These are phyloP conservation scores for Arabidopsis suecica DNA, from an alignment of 345 rosid species.

Conservation along the genomic window DNA sequence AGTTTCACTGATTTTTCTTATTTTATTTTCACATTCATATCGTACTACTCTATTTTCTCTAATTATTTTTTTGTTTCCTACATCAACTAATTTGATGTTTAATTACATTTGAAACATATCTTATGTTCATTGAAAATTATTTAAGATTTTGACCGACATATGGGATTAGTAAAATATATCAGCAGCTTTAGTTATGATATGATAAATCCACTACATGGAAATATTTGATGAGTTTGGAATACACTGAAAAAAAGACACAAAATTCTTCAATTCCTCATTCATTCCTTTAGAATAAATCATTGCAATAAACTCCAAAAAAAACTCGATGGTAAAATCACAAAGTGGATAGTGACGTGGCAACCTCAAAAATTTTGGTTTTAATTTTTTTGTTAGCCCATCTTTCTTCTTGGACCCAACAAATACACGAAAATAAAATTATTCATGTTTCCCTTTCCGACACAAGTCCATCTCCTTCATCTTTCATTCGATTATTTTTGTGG, in stretches of 20 bases:
- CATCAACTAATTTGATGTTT: no score
- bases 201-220: no score
- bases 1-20: conserved; percentile 10
- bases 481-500: not conserved
- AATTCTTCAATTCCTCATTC: conserved; percentile 12
- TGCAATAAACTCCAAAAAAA: not conserved
- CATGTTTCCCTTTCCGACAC: conserved; percentile 48
- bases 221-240: not conserved
- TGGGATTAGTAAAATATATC: no score
- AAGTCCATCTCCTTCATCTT: conserved; percentile 20
- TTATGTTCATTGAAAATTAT: no score
- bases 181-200: no score
- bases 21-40: not conserved
- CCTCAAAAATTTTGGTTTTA: not conserved
- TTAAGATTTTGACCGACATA: no score
- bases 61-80: no score
- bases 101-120: no score
- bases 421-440: conserved; percentile 27
- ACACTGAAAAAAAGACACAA: conserved; percentile 6
- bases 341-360: conserved; percentile 46
- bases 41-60: not conserved
- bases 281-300: not conserved
- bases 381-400: not conserved
- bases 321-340: conserved; percentile 26
- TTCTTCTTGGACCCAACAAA: conserved; percentile 32